Base-by-base conservation (phyloP, 1,139 yeast species). In the Magnusiomyces ingens region DNA sequence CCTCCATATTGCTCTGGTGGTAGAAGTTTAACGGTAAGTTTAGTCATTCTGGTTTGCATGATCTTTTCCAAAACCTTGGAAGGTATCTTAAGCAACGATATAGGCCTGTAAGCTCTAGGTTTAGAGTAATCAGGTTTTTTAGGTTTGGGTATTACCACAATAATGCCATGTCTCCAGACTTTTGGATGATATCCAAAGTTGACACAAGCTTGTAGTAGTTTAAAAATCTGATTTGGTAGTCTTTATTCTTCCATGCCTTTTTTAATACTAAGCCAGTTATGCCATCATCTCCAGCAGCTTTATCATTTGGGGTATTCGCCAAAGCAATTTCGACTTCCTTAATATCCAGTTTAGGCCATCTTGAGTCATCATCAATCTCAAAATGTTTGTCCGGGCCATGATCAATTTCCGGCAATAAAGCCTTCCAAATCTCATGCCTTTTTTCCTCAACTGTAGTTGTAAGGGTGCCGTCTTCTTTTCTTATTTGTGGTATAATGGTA, bases 1-100 rank as follows among this genome's bases (percentile, higher is more conserved):
- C 50, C 58, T n/a, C 58, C 59, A 44, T 35, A 53, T 37, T 57
- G 59, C 15, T 44, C 32, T 11, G 15, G 15, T 1, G 57, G 59
- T 10, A 56, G 41, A 3, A 17, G n/a, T 13, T 44, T 12, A 22
- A 15, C 22, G 8, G 55, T 44, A 32, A 54, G 48, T 18, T 40
- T 10, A 21, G 52, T 15, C 15, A 53, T 40, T 15, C 53, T 40
- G 22, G 21, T 50, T 29, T 50, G 54, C 17, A 55, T 42, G 19
- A 57, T 40, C 43, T 54, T 55, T 45, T 57, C 58, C 29, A 57
- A 21, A 2, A 53, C 49, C 46, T 56, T 57, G 2, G 51, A 51
- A 2, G 54, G 38, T 3, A 50, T 52, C 22, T 52, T 57, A 13
- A 57, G 53, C 36, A 57, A 46, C 22, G 57, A 42, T 26, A 57